A percentile compares a stretch with the other conserved stretches of the same genome.
phyloP scores from a whole-genome alignment of 73 alveolate species.

The Uronychia binucleata region DNA sequence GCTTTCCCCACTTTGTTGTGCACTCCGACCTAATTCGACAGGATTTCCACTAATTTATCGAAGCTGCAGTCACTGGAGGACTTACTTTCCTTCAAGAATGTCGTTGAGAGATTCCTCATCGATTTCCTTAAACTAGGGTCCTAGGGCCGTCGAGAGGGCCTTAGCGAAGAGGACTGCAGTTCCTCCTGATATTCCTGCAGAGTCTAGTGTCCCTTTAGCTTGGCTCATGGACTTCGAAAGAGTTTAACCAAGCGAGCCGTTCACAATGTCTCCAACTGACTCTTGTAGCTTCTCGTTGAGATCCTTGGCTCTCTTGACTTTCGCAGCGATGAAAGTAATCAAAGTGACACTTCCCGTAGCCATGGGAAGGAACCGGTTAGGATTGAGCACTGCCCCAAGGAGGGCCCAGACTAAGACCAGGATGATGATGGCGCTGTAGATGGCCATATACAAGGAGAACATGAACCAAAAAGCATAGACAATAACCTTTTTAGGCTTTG shows the following conservation, averaged over 20 bases:
- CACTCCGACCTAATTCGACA: constrained; percentile 2
- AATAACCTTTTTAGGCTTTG: neutral
- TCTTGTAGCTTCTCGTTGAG: neutral
- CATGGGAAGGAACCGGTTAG: constrained; percentile 15
- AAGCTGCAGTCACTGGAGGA: neutral
- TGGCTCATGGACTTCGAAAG: neutral
- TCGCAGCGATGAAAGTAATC: neutral
- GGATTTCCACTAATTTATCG: neutral
- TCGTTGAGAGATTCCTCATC: neutral
- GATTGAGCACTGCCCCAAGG: constrained; percentile 40
- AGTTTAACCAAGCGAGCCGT: neutral
- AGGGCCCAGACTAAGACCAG: constrained; percentile 19
- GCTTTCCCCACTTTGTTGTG: constrained; percentile 7
- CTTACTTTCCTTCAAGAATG: neutral
- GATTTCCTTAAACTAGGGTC: neutral
- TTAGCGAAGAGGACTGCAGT: neutral
- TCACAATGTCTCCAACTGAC: constrained; percentile 4
- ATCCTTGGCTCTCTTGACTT: neutral
- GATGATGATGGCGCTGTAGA: neutral
- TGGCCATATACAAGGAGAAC: neutral
- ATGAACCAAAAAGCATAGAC: neutral
- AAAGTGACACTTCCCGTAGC: constrained; percentile 11
- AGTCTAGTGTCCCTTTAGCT: neutral
- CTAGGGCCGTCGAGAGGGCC: neutral
- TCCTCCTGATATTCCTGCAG: neutral